Conservation (phyloP, 139 green algal species). For the Volvox reticuliferus region DNA sequence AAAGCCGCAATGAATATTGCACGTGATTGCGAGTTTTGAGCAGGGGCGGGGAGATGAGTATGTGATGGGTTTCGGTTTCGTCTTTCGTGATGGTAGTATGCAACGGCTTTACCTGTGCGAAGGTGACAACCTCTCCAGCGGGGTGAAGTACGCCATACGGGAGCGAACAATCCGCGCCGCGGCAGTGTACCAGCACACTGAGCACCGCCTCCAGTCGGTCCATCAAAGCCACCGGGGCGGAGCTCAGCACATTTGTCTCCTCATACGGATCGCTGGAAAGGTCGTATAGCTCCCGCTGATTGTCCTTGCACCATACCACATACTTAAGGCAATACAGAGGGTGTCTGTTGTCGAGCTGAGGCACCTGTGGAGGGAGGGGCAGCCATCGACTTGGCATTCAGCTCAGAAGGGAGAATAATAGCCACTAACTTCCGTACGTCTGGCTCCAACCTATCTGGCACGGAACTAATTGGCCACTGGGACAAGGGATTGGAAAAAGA, state of each 20-base stretch:
- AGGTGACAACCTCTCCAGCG: background rate
- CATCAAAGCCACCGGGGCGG: background rate
- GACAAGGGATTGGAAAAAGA: background rate
- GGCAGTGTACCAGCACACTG: conserved; percentile 38
- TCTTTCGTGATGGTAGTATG: no score
- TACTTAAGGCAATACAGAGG: conserved; percentile 40
- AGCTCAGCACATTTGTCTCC: background rate
- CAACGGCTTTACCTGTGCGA: background rate
- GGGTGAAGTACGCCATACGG: conserved; percentile 45
- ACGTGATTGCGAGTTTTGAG: no score
- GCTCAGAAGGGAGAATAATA: no score
- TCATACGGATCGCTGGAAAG: conserved; percentile 45
- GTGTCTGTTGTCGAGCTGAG: background rate
- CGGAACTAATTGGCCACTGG: background rate
- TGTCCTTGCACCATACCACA: conserved; percentile 48
- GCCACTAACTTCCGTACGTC: no score
- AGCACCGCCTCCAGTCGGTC: conserved; percentile 39
- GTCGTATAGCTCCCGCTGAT: conserved; percentile 49
- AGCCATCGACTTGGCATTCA: no score
- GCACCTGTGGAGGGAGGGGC: background rate
- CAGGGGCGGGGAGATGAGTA: no score
- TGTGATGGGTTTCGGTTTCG: no score
- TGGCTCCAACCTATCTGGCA: no score
- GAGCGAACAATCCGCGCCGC: background rate
- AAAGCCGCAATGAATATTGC: no score